Percentiles rank a stretch among this genome's conserved stretches.
These are phyloP conservation scores for Podospora comata DNA, from an alignment of 495 filamentous ascomycete species.

Conservation along the genomic window DNA sequence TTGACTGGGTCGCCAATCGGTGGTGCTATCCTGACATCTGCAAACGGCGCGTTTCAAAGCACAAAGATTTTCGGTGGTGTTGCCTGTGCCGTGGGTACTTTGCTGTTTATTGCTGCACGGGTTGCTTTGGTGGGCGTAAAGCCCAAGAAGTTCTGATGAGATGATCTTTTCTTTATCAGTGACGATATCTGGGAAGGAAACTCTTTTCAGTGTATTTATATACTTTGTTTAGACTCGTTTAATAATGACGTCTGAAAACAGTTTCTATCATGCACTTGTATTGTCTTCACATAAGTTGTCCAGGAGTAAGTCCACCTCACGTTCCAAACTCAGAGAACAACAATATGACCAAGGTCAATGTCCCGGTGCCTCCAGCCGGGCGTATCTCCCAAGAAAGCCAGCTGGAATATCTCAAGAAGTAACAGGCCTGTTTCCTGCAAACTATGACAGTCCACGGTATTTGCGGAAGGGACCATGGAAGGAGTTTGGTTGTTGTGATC, in stretches of 20 bases:
- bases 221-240: background rate
- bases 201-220: background rate
- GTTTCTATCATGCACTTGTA: background rate
- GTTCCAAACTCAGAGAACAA: background rate
- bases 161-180: background rate
- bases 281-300: no score
- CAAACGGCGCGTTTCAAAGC: background rate
- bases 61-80: constrained; percentile 4
- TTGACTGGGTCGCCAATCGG: constrained; percentile 16
- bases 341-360: background rate
- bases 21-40: constrained; percentile 15
- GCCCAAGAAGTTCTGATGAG: background rate
- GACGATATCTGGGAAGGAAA: background rate
- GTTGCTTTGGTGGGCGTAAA: background rate
- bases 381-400: background rate
- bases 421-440: background rate
- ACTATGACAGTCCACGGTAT: background rate
- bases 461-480: background rate
- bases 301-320: background rate
- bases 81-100: background rate
- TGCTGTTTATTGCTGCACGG: background rate
- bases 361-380: no score
- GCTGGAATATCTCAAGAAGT: background rate
- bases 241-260: background rate
- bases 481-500: no score